Base-by-base conservation (phyloP, 345 rosid species). In the Jatropha curcas region DNA sequence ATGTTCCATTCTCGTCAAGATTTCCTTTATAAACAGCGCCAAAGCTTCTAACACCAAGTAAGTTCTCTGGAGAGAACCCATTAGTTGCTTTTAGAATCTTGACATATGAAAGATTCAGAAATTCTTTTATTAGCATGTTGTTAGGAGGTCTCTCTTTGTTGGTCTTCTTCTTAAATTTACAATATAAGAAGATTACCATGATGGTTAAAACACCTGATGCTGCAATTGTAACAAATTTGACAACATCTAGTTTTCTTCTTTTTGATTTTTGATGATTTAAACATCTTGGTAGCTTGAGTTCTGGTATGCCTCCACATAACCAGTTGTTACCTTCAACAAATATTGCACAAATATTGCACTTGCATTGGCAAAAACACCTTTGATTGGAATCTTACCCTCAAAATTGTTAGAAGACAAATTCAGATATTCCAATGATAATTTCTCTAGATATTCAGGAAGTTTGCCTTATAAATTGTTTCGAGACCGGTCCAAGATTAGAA, bases 1-100 rank as follows among this genome's bases (percentile, higher is more conserved):
- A 0, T 34, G 17, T 7, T 59, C 41, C 68, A 9, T 53, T 39
- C 0, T 27, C 60, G 34, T 34, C 17, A 25, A 74, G 57, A 35
- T 28, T 30, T n/a, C 59, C 77, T 46, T 67, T 51, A 8, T 41
- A 71, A 4, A 39, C 20, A 27, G 58, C 22, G 1, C 72, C 72
- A 56, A 67, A 74, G 19, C 60, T 67, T 17, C 77, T 72, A 5
- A 14, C 48, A 9, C 72, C 77, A 24, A 74, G 22, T 35, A 67
- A 74, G 34, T 58, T 74, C 2, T 16, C 28, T 0, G 45, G 16
- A 19, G 68, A 67, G 41, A 74, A 74, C 10, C 51, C 60, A 25
- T 46, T 35, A 4, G 72, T 74, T 31, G 77, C 65, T 19, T 60
- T 67, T 7, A 24, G 43, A 39, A 74, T 16, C 1, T 17, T 70